Evolutionary conservation across 768 basidiomycete genomes (phyloP), one percentile per base, ranked within the genome.

Genomic region (Mycena haematopus): DNA sequence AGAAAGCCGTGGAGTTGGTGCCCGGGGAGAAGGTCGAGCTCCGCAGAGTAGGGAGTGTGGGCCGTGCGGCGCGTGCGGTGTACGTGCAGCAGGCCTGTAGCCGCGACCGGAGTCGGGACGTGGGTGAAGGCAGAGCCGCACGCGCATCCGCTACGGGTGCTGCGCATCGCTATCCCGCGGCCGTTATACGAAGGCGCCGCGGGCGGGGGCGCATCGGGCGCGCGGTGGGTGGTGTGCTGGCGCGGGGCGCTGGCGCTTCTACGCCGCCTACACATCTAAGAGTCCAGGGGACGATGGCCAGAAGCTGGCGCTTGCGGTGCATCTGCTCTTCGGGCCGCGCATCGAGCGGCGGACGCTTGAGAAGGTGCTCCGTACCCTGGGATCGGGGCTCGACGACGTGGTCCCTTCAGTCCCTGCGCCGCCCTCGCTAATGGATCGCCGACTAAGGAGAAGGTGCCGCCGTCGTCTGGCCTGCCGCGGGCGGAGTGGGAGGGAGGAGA

Each of bases 291-390:
- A n/a, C 3, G 56, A 6, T 27, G n/a, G 8, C 27, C 19, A 1
- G 3, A 42, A 21, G 40, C 36, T 33, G 24, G 42, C 58, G 49
- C 42, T 60, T 2, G 62, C 58, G 46, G 45, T 67, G 47, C 66
- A 67, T 40, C 25, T 67, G 10, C 44, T 67, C 3, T 57, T 60
- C 19, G 66, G 66, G 13, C 59, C 40, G 9, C 66, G 66, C 33
- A 56, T 67, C 3, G 66, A 67, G 21, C 55, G 62, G 49, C 50
- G 66, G 17, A 67, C 66, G 53, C 14, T 67, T 36, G 66, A 67
- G 59, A 67, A 67, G 61, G 62, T 67, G 45, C 25, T 67, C 15
- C 14, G 66, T 31, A 64, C 62, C 36, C 21, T 67, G 7, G 62
- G 58, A 7, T 35, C 62, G 33, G 62, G 62, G 29, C 10, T 67